phyloP scores from a whole-genome alignment of 495 filamentous ascomycete genomes.

The Articulospora tetracladia region DNA sequence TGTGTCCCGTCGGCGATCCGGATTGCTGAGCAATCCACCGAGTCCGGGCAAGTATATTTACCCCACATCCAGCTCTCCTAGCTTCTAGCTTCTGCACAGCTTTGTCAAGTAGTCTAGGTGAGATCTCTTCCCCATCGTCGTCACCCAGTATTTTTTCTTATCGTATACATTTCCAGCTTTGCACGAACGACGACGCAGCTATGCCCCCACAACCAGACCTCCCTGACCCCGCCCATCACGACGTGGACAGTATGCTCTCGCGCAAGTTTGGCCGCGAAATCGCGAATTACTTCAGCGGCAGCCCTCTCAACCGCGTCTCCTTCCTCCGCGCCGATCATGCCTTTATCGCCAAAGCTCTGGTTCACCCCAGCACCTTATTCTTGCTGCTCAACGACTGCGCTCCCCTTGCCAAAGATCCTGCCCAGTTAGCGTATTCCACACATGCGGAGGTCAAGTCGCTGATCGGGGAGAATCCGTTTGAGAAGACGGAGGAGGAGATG shows the following conservation, averaged over 20 bases:
- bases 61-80: not conserved
- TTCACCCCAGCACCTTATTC: conserved; percentile 66
- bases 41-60: not conserved
- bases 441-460: conserved; percentile 62
- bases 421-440: conserved; percentile 55
- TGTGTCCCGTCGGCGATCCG: no score
- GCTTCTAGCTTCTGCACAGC: not conserved
- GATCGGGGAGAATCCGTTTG: conserved; percentile 69
- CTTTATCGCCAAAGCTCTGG: conserved; percentile 75
- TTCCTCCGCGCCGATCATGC: conserved; percentile 77
- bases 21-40: not conserved
- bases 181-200: not conserved
- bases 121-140: no score
- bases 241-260: conserved; percentile 79
- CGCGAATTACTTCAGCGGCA: conserved; percentile 92
- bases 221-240: conserved; percentile 38
- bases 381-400: conserved; percentile 75
- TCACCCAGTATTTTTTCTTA: not conserved
- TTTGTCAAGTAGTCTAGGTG: not conserved
- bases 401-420: conserved; percentile 60
- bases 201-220: conserved; percentile 36
- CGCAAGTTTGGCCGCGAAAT: conserved; percentile 87
- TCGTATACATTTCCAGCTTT: not conserved
- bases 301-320: conserved; percentile 59
- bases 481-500: conserved; percentile 66